Evolutionary conservation across 208 protist species (phyloP).

Genomic region (Trypanosoma grayi): DNA sequence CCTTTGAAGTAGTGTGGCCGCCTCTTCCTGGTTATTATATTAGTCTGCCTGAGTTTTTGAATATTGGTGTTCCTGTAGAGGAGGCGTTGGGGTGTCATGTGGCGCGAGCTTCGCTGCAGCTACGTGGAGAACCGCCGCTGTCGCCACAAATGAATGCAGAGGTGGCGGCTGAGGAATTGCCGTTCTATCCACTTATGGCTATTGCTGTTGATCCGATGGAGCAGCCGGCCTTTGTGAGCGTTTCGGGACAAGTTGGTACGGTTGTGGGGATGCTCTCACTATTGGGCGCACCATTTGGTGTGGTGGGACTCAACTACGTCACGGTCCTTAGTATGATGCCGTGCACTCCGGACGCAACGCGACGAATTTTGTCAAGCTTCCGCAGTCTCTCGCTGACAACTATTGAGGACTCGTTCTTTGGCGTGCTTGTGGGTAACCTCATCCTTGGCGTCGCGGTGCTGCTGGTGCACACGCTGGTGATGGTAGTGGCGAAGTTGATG

Average conservation of each 20-base stretch:
- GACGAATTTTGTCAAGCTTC: neutral
- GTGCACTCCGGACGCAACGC: neutral
- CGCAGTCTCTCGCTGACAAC: constrained; percentile 4
- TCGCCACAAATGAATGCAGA: too few species aligned
- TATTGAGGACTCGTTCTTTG: constrained; percentile 9
- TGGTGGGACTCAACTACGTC: constrained; percentile 8
- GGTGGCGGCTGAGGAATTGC: too few species aligned
- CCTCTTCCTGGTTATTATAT: neutral
- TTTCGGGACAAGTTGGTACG: neutral
- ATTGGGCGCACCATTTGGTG: constrained; percentile 8
- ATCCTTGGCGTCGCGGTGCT: constrained; percentile 3
- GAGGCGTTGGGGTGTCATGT: neutral
- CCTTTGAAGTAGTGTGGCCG: neutral
- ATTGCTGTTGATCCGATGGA: too few species aligned
- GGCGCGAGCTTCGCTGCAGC: neutral
- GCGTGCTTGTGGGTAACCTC: constrained; percentile 13
- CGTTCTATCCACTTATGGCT: too few species aligned
- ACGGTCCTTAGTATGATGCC: constrained; percentile 11
- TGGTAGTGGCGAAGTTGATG: neutral
- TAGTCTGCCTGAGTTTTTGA: neutral
- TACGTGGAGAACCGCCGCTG: neutral
- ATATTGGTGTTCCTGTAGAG: neutral
- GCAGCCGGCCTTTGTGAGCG: too few species aligned
- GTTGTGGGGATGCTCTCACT: neutral
- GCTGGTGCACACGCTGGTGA: neutral